Evolutionary conservation across 73 alveolate genomes (phyloP).

Genomic region (Symbiodinium natans): DNA sequence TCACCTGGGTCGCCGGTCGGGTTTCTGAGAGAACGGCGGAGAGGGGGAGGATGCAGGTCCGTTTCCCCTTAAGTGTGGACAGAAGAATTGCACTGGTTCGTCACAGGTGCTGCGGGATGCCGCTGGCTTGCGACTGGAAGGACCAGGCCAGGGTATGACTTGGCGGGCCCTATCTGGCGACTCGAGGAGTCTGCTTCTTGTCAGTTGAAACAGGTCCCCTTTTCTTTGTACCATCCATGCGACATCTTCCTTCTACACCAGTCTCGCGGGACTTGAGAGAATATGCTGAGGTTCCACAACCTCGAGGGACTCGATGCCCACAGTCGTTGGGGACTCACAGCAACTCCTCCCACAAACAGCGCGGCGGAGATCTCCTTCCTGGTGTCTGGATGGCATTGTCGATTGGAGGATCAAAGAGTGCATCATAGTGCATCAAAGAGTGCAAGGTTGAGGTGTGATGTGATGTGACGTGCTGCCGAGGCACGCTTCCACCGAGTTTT

Average conservation of each 20-base stretch:
- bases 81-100: too few relatives aligned
- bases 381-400: not conserved
- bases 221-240: too few relatives aligned
- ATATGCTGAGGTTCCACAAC: conserved; percentile 65
- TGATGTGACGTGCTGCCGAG: not conserved
- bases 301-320: conserved; percentile 30
- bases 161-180: not conserved
- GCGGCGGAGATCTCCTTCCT: conserved; percentile 52
- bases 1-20: too few relatives aligned
- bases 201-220: too few relatives aligned
- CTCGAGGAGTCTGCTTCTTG: not conserved
- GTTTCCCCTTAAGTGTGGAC: too few relatives aligned
- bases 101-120: conserved; percentile 13
- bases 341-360: conserved; percentile 10
- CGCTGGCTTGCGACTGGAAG: not conserved
- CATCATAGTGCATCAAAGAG: not conserved
- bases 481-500: conserved; percentile 67
- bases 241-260: too few relatives aligned
- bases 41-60: too few relatives aligned
- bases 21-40: too few relatives aligned
- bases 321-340: conserved; percentile 70
- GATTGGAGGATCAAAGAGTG: not conserved
- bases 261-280: too few relatives aligned
- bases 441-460: not conserved
- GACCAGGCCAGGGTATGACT: not conserved